phyloP scores from a whole-genome alignment of 225 moss, liverwort and hornwort genomes.

The Pseudoscleropodium purum region DNA sequence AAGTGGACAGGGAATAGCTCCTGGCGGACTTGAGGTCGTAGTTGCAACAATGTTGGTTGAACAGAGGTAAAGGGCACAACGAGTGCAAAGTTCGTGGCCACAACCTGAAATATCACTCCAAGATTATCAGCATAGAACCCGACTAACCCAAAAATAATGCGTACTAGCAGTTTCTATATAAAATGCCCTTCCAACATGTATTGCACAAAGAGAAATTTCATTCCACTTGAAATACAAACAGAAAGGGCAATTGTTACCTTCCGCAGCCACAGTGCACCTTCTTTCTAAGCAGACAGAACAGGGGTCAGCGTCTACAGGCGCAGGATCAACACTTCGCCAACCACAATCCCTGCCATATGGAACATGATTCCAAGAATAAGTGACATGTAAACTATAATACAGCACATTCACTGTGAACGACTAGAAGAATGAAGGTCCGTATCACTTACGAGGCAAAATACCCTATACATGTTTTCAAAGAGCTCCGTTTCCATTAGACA shows the following conservation, averaged over 20 bases:
- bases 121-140: background rate
- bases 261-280: slow-evolving; percentile 82
- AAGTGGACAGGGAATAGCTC: slow-evolving; percentile 81
- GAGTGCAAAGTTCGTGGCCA: slow-evolving; percentile 84
- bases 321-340: slow-evolving; percentile 80
- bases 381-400: background rate
- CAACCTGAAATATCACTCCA: slow-evolving; percentile 50
- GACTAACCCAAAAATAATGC: background rate
- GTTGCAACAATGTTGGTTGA: slow-evolving; percentile 76
- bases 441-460: background rate
- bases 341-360: slow-evolving; percentile 68
- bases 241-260: slow-evolving; percentile 34
- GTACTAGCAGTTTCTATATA: background rate
- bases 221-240: background rate
- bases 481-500: background rate
- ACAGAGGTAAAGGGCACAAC: slow-evolving; percentile 90
- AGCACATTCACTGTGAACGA: background rate
- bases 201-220: background rate
- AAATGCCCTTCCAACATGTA: background rate
- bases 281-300: slow-evolving; percentile 95
- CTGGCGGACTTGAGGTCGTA: slow-evolving; percentile 62
- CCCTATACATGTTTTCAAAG: background rate
- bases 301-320: slow-evolving; percentile 62
- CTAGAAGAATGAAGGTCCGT: background rate
- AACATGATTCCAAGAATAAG: background rate